Evolutionary conservation across 2,329 filamentous ascomycete genomes (phyloP).

Genomic region (Aspergillus ruber): DNA sequence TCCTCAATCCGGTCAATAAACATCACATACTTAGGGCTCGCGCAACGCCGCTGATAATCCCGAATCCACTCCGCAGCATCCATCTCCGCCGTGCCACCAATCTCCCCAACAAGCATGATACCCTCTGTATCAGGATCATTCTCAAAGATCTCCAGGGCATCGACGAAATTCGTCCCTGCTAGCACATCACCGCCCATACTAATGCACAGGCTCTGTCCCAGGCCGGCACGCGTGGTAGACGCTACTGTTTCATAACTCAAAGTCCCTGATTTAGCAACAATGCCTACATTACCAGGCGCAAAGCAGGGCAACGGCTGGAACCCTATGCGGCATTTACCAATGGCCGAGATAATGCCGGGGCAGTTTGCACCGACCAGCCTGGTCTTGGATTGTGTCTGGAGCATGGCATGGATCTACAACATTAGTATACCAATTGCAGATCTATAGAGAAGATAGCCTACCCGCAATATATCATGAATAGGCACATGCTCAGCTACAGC

Average conservation of each 20-base stretch:
- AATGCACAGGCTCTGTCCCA: conserved; percentile 71
- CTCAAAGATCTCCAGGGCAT: conserved; percentile 61
- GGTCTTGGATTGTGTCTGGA: conserved; percentile 64
- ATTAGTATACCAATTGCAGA: neutral
- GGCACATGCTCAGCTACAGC: conserved; percentile 77
- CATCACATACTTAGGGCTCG: conserved; percentile 56
- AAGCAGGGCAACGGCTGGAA: conserved; percentile 74
- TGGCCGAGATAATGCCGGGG: conserved; percentile 70
- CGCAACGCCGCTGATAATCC: conserved; percentile 53
- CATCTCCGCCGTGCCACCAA: conserved; percentile 63
- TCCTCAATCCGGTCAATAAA: neutral
- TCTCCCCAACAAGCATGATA: conserved; percentile 66
- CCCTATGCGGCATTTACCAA: conserved; percentile 63
- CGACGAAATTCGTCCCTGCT: conserved; percentile 66
- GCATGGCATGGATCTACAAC: conserved; percentile 58
- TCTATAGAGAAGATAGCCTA: conserved; percentile 20
- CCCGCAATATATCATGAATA: conserved; percentile 68
- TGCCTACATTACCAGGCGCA: conserved; percentile 61
- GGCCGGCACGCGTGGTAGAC: conserved; percentile 63
- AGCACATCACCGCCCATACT: conserved; percentile 72
- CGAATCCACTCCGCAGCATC: conserved; percentile 69
- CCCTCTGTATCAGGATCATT: conserved; percentile 62
- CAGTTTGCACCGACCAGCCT: conserved; percentile 75
- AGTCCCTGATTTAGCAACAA: conserved; percentile 75
- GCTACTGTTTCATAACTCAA: conserved; percentile 75